Evolutionary conservation across 306 rosid genomes (phyloP).

Genomic region (Carpinus viminea): DNA sequence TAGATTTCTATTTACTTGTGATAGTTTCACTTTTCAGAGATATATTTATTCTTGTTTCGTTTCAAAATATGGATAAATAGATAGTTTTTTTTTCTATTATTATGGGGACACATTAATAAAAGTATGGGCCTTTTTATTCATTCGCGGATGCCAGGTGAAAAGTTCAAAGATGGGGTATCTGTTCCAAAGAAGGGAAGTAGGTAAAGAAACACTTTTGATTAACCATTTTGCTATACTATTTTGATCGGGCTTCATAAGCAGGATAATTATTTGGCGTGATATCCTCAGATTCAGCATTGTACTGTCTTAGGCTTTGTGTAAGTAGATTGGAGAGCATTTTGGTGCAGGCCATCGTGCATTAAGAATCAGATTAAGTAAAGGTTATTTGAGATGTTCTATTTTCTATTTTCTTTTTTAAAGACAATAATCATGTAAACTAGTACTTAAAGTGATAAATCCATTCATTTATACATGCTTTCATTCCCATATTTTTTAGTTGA

Average conservation of each 20-base stretch:
- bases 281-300: slow-evolving; percentile 41
- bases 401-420: not conserved
- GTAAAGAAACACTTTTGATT: slow-evolving; percentile 98
- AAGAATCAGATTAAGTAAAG: not conserved
- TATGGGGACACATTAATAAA: slow-evolving; percentile 81
- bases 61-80: slow-evolving; percentile 56
- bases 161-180: slow-evolving; percentile 99
- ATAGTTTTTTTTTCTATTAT: slow-evolving; percentile 51
- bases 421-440: not conserved
- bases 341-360: not conserved
- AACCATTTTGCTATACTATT: slow-evolving; percentile 70
- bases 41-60: slow-evolving; percentile 39
- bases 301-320: slow-evolving; percentile 33
- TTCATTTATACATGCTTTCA: not conserved
- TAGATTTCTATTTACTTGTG: slow-evolving; percentile 23
- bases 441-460: not conserved
- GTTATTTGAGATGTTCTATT: not conserved
- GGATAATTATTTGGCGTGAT: slow-evolving; percentile 32
- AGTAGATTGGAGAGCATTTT: not conserved
- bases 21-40: slow-evolving; percentile 30
- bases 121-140: slow-evolving; percentile 98
- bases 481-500: not conserved
- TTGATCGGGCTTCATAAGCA: slow-evolving; percentile 56
- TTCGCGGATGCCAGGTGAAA: slow-evolving; percentile 99
- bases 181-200: slow-evolving; percentile 99